phyloP scores from a whole-genome alignment of 2,329 filamentous ascomycete species.

The Didymella sp. region DNA sequence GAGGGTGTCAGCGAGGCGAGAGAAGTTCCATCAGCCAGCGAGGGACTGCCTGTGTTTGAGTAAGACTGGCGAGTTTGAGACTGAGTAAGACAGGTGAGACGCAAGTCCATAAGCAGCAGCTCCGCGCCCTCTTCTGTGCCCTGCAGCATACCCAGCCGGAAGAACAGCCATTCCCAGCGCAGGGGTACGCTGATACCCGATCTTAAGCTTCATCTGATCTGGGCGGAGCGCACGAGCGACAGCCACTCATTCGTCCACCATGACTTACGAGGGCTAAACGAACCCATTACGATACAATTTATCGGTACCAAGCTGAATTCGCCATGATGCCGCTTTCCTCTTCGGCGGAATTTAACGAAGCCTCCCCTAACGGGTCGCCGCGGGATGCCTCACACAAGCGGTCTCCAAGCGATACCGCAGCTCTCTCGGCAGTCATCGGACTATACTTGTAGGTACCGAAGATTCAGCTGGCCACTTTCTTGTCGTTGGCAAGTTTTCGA shows the following conservation, averaged over 20 bases:
- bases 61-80: constrained; percentile 2
- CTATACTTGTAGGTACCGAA: not conserved
- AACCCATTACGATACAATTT: constrained; percentile 6
- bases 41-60: constrained; percentile 6
- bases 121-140: constrained; percentile 13
- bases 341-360: constrained; percentile 4
- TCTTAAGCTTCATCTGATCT: constrained; percentile 1
- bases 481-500: not conserved
- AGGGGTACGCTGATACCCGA: constrained; percentile 20
- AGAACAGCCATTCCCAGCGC: constrained; percentile 7
- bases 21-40: constrained; percentile 9
- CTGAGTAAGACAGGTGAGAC: constrained; percentile 4
- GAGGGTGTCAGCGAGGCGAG: constrained; percentile 7
- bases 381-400: constrained; percentile 5
- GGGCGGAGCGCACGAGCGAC: constrained; percentile 12
- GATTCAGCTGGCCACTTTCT: not conserved
- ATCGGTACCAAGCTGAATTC: constrained; percentile 8
- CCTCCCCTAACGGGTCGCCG: not conserved
- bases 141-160: constrained; percentile 14
- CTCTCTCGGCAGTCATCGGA: constrained; percentile 2
- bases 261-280: not conserved
- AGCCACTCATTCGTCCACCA: constrained; percentile 7
- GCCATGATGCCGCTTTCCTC: constrained; percentile 8
- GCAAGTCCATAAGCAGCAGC: constrained; percentile 13
- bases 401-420: not conserved